Base-by-base conservation (phyloP, 257 asterid genomes). In the Fraxinus quadrangulata region DNA sequence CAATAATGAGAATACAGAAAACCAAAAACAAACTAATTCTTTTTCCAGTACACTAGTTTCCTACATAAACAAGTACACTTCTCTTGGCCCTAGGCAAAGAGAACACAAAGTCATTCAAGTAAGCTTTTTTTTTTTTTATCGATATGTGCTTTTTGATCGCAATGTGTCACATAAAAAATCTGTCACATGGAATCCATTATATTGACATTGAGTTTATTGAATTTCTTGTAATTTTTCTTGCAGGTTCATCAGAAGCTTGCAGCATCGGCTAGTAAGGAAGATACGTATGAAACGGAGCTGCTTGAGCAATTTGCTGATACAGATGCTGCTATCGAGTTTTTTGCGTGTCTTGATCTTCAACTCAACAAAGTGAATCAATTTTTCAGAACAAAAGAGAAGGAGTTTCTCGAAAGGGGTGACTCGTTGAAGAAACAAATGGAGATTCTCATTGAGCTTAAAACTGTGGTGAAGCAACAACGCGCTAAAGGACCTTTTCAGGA, bases 341-440 rank as follows among this genome's bases (percentile, higher is more conserved):
- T 94, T 70, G 79, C 89, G 1, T 86, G 88, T n/a, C 84, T 94
- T 70, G 98, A 94, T 77, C 81, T 75, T 31, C 98, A 94, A 81
- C 96, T 94, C 7, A 94, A 92, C 83, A 94, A 94, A 83, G 98
- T 94, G 84, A 94, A 92, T 81, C 91, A 89, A 66, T 94, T 94
- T 75, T 94, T 83, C 34, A 84, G 83, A 59, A 80, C 85, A 1
- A 94, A 92, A 71, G 97, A 94, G 80, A 88, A 79, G n/a, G 98
- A 94, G 87, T 91, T 92, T 71, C 81, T 91, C n/a, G 98, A 92
- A 47, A 85, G 97, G 54, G 98, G 95, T 0, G 93, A 91, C 6
- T 87, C 87, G 10, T 79, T 94, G 88, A 90, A 81, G 89, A 88
- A 90, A 33, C 98, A 94, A 84, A 82, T 92, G 91, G 95, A 92